Evolutionary conservation across 768 basidiomycete genomes (phyloP), one percentile per base, ranked within the genome.

Genomic region (Amanita molliuscula): DNA sequence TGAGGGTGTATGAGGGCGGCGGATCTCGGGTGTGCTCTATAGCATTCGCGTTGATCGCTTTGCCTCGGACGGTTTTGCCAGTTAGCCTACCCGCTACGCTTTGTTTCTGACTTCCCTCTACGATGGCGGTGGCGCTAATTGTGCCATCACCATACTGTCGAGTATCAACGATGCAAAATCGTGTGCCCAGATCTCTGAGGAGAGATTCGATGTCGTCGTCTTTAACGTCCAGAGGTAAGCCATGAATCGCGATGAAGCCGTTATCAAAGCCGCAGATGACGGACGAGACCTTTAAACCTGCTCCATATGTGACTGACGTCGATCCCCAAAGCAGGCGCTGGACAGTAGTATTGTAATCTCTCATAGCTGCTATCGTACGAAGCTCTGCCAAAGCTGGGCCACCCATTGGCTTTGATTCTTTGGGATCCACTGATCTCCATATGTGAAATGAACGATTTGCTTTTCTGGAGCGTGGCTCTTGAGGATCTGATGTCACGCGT

Each of bases 241-340:
- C 45, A 25, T 53, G 53, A 38, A 60, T 44, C 2, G 52, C 38
- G 41, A 53, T 35, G 28, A 46, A 42, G 46, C 58, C 54, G 13
- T 44, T 36, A 33, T 53, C 54, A 44, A 58, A 57, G 34, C 55
- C 55, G 16, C 55, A 52, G 26, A 55, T 53, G 48, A 54, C 38
- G 13, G 44, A 26, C 38, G 15, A 42, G 42, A 56, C 42, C 2
- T 33, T 18, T 10, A 47, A n/a, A 25, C 25, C 70, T 45, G 52
- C 62, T 55, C 53, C 59, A 59, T 52, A 55, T 21, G 54, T 56
- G 40, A 58, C 57, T 26, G 55, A 38, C 15, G 50, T 54, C 5
- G 59, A 58, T 6, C 33, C 49, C 25, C 29, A 8, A 2, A 50
- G 15, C 16, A 44, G 6, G 15, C 35, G 47, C 26, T 38, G 47